phyloP scores from a whole-genome alignment of 208 protist genomes.

The Phytomonas sp. region DNA sequence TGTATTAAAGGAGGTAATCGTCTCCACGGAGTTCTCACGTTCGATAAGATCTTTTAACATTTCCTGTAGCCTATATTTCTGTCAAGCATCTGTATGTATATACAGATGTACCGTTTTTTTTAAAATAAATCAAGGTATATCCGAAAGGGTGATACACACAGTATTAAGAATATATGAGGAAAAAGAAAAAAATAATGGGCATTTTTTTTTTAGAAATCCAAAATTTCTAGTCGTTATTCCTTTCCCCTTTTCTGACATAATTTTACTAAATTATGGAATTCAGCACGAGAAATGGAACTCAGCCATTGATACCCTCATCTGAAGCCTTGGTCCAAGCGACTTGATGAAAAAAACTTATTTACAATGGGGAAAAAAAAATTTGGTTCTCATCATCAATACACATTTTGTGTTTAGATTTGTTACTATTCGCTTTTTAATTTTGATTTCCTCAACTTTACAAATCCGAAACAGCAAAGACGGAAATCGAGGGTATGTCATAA shows the following conservation, averaged over 20 bases:
- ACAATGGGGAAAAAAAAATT: neutral
- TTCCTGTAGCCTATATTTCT: neutral
- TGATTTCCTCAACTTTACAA: neutral
- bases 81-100: neutral
- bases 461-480: neutral
- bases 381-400: neutral
- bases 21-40: neutral
- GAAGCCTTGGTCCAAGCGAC: neutral
- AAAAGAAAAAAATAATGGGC: neutral
- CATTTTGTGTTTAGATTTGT: neutral
- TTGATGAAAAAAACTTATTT: neutral
- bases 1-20: neutral
- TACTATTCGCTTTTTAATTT: neutral
- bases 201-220: neutral
- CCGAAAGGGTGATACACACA: neutral
- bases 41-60: neutral
- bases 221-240: neutral
- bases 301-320: neutral
- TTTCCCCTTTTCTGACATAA: neutral
- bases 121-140: neutral
- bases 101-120: neutral
- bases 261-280: neutral
- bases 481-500: neutral
- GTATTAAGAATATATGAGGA: neutral
- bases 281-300: neutral